Conservation (phyloP, 2,329 filamentous ascomycete genomes). For the Aphanoascus verrucosus region DNA sequence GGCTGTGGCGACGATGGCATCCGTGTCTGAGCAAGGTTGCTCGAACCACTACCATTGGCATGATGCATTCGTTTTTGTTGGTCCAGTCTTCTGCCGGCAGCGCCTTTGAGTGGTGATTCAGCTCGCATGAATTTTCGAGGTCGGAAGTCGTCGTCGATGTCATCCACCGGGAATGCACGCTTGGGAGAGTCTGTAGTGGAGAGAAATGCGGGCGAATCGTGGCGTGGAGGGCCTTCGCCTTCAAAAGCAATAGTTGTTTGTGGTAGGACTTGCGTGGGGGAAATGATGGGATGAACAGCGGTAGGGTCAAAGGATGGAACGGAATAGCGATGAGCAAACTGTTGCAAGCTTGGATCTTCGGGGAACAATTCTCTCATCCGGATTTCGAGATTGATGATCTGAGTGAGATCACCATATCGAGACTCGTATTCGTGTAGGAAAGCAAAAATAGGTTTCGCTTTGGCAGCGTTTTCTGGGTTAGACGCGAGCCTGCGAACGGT, state of each 20-base stretch:
- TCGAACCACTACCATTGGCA: constrained; percentile 20
- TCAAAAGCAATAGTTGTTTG: constrained; percentile 19
- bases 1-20: constrained; percentile 50
- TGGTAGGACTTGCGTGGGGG: constrained; percentile 65
- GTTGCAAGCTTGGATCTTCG: constrained; percentile 63
- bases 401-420: constrained; percentile 80
- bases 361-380: constrained; percentile 92
- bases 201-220: constrained; percentile 25
- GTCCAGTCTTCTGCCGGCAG: constrained; percentile 72
- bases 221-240: constrained; percentile 20
- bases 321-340: constrained; percentile 68
- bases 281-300: constrained; percentile 69
- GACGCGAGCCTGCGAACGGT: constrained; percentile 71
- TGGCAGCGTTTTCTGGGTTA: constrained; percentile 61
- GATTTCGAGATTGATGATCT: constrained; percentile 81
- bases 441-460: constrained; percentile 72
- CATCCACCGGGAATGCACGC: constrained; percentile 54
- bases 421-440: constrained; percentile 96
- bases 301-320: constrained; percentile 70
- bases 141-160: constrained; percentile 61
- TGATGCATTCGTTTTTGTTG: constrained; percentile 50
- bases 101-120: constrained; percentile 87
- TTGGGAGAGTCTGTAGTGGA: constrained; percentile 37
- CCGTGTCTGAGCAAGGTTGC: constrained; percentile 32
- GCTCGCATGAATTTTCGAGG: constrained; percentile 79